Evolutionary conservation across 1,139 yeast genomes (phyloP).

Genomic region (Debaryomyces robertsiae): DNA sequence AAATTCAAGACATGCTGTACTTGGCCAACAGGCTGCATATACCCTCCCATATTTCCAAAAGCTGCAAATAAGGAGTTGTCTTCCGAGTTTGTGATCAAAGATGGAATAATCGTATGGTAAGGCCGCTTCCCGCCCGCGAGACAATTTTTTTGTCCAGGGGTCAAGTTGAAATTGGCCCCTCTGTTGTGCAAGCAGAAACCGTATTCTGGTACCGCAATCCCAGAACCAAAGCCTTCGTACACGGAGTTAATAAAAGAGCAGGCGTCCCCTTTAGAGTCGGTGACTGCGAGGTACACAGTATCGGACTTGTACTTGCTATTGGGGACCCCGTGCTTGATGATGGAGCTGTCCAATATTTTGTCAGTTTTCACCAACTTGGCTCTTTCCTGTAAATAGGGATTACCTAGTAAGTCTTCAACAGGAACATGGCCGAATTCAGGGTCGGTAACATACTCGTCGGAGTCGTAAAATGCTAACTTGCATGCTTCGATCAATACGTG

Average conservation of each 20-base stretch:
- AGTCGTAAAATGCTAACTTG: slow-evolving; percentile 74
- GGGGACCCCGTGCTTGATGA: slow-evolving; percentile 58
- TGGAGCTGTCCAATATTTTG: slow-evolving; percentile 44
- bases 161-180: slow-evolving; percentile 73
- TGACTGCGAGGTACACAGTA: slow-evolving; percentile 72
- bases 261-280: slow-evolving; percentile 76
- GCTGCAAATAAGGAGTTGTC: slow-evolving; percentile 58
- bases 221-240: slow-evolving; percentile 71
- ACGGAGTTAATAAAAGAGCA: slow-evolving; percentile 82
- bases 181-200: slow-evolving; percentile 79
- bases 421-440: slow-evolving; percentile 47
- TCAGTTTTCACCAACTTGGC: slow-evolving; percentile 47
- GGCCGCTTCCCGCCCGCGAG: slow-evolving; percentile 74
- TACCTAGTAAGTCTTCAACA: slow-evolving; percentile 36
- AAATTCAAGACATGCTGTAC: slow-evolving; percentile 75
- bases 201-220: slow-evolving; percentile 63
- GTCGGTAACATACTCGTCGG: slow-evolving; percentile 75
- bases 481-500: slow-evolving; percentile 71
- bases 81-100: slow-evolving; percentile 51
- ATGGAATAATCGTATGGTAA: slow-evolving; percentile 85
- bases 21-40: slow-evolving; percentile 86
- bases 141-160: slow-evolving; percentile 58
- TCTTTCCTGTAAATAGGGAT: slow-evolving; percentile 51
- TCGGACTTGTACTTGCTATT: slow-evolving; percentile 68
- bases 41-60: slow-evolving; percentile 88